A percentile compares a stretch with the other conserved stretches of the same genome.
phyloP scores from a whole-genome alignment of 176 grass and related monocot species.

The Triticum turgidum region DNA sequence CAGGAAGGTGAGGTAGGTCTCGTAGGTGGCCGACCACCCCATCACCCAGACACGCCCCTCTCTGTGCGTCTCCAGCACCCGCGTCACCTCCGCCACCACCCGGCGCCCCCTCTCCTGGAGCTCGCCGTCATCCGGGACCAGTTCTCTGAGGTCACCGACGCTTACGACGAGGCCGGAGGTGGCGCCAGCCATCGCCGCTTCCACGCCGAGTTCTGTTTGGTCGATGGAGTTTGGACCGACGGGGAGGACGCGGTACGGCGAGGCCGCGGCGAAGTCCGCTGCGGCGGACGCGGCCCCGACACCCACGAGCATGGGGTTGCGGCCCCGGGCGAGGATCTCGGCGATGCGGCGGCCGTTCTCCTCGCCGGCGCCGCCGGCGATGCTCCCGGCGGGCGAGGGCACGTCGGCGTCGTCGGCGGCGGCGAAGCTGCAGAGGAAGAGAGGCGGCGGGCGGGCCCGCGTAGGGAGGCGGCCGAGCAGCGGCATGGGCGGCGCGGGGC shows the following conservation, averaged over 20 bases:
- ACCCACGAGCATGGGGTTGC: constrained; percentile 90
- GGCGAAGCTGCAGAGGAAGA: constrained; percentile 88
- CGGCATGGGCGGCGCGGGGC: constrained; percentile 60
- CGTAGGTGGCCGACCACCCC: constrained; percentile 89
- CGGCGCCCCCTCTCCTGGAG: constrained; percentile 39
- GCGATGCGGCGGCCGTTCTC: constrained; percentile 64
- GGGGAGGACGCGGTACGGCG: constrained; percentile 51
- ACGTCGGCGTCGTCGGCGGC: constrained; percentile 55
- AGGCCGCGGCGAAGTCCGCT: constrained; percentile 37
- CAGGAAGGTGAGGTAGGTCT: constrained; percentile 90
- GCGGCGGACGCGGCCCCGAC: constrained; percentile 67
- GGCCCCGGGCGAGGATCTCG: constrained; percentile 70
- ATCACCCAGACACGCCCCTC: constrained; percentile 60
- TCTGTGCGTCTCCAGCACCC: constrained; percentile 63
- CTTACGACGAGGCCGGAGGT: constrained; percentile 54
- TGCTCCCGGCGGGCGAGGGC: constrained; percentile 32
- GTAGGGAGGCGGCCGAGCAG: constrained; percentile 30
- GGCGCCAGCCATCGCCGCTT: constrained; percentile 1
- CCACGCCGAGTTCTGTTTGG: neutral
- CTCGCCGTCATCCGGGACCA: constrained; percentile 40
- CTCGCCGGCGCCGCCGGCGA: constrained; percentile 37
- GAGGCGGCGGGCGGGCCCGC: constrained; percentile 57
- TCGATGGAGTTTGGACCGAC: constrained; percentile 26
- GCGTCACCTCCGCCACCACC: constrained; percentile 72
- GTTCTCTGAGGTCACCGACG: constrained; percentile 76